Evolutionary conservation across 768 basidiomycete species (phyloP).

Genomic region (Pisolithus microcarpus): DNA sequence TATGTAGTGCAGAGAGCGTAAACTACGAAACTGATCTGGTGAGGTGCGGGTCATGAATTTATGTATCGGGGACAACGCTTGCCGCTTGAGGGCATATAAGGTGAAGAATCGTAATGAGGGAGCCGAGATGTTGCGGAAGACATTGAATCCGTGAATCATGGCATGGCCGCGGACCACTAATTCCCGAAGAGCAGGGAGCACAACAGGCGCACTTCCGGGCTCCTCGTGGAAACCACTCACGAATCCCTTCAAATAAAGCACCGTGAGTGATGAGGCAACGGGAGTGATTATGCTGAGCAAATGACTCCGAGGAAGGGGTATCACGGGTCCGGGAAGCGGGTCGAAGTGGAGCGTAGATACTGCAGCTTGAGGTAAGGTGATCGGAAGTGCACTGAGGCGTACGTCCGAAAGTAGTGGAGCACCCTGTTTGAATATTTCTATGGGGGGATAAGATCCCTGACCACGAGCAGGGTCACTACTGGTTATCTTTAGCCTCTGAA

Average conservation of each 20-base stretch:
- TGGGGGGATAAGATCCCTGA: conserved; percentile 22
- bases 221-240: conserved; percentile 28
- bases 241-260: conserved; percentile 26
- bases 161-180: conserved; percentile 26
- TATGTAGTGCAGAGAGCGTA: conserved; percentile 27
- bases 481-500: conserved; percentile 24
- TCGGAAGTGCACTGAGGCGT: conserved; percentile 28
- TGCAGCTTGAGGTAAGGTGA: conserved; percentile 22
- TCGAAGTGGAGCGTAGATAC: conserved; percentile 30
- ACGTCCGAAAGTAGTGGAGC: conserved; percentile 25
- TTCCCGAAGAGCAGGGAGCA: conserved; percentile 24
- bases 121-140: conserved; percentile 30
- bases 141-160: conserved; percentile 26
- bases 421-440: conserved; percentile 27
- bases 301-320: conserved; percentile 21
- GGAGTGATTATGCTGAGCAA: conserved; percentile 25
- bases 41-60: conserved; percentile 30
- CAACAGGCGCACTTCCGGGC: conserved; percentile 25
- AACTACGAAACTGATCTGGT: conserved; percentile 28
- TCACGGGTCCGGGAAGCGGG: conserved; percentile 24
- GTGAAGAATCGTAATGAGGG: conserved; percentile 21
- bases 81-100: conserved; percentile 21
- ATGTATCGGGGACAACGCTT: conserved; percentile 27
- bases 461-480: conserved; percentile 18
- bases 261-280: conserved; percentile 20